phyloP scores from a whole-genome alignment of 352 stramenopile genomes.

The Thalassiosira ordinaria region DNA sequence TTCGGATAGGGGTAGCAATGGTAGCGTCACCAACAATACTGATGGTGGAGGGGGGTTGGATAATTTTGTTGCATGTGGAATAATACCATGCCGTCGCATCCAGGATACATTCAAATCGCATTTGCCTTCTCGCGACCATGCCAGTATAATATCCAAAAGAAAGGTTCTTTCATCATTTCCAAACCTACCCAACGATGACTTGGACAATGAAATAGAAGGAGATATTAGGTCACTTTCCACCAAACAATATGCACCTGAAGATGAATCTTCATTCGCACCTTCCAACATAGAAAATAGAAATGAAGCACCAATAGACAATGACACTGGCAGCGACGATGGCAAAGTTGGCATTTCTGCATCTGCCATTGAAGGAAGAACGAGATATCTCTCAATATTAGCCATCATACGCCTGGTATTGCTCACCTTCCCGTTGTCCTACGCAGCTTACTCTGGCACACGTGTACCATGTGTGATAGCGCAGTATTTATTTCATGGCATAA shows the following conservation, averaged over 20 bases:
- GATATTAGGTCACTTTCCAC: neutral
- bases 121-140: neutral
- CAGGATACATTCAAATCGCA: neutral
- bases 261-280: too few species aligned
- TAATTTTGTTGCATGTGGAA: constrained; percentile 20
- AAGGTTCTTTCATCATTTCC: constrained; percentile 10
- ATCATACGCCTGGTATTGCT: constrained; percentile 68
- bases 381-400: constrained; percentile 55
- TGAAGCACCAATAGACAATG: neutral
- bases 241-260: neutral
- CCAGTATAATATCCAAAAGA: constrained; percentile 5
- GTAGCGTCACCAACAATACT: constrained; percentile 7
- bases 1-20: constrained; percentile 12
- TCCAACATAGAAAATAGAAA: constrained; percentile 21
- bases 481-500: constrained; percentile 67
- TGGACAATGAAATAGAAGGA: constrained; percentile 2
- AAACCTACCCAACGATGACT: constrained; percentile 4
- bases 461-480: constrained; percentile 69
- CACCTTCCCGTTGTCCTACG: constrained; percentile 72
- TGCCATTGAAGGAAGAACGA: constrained; percentile 40
- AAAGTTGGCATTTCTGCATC: constrained; percentile 28
- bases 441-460: constrained; percentile 75
- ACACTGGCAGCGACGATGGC: neutral
- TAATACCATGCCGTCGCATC: constrained; percentile 6
- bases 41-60: constrained; percentile 6